A percentile compares a stretch with the other conserved stretches of the same genome.
Evolutionary conservation across 495 filamentous ascomycete genomes (phyloP).

Genomic region (Neurospora tetraspora): DNA sequence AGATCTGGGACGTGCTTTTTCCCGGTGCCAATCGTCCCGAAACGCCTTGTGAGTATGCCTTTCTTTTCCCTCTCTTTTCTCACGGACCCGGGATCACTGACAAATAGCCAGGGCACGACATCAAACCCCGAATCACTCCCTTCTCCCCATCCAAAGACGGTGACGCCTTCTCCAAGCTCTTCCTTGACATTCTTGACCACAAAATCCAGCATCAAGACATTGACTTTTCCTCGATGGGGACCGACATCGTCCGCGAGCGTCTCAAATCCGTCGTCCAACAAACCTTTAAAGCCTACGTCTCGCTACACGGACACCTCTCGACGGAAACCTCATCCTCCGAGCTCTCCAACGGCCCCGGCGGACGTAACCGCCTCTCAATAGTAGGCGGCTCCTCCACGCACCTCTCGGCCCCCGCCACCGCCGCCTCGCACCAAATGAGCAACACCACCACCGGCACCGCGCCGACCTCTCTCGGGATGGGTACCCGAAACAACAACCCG

Average conservation of each 20-base stretch:
- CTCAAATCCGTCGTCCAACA: conserved; percentile 12
- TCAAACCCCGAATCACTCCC: background rate
- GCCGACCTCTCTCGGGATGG: conserved; percentile 6
- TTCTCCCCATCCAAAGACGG: conserved; percentile 10
- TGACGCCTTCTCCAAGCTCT: conserved; percentile 16
- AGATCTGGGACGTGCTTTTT: conserved; percentile 21
- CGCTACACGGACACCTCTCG: conserved; percentile 7
- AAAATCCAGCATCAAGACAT: conserved; percentile 16
- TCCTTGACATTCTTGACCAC: conserved; percentile 17
- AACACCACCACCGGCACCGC: conserved; percentile 3
- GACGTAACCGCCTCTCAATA: background rate
- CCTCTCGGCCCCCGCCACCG: conserved; percentile 7
- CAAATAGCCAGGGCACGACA: conserved; percentile 12
- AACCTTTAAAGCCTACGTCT: conserved; percentile 13
- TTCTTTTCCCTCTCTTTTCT: background rate
- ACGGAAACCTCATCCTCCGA: conserved; percentile 12
- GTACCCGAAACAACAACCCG: background rate
- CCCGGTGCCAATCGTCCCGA: conserved; percentile 9
- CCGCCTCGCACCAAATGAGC: conserved; percentile 9
- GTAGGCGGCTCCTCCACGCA: conserved; percentile 6
- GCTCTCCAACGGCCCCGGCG: background rate
- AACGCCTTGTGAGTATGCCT: conserved; percentile 13
- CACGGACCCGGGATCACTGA: background rate
- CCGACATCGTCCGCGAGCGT: conserved; percentile 7
- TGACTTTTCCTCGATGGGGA: conserved; percentile 1